A percentile compares a stretch with the other conserved stretches of the same genome.
These are phyloP conservation scores for Fusarium pseudograminearum DNA, from an alignment of 2,329 filamentous ascomycete species.

Conservation along the genomic window DNA sequence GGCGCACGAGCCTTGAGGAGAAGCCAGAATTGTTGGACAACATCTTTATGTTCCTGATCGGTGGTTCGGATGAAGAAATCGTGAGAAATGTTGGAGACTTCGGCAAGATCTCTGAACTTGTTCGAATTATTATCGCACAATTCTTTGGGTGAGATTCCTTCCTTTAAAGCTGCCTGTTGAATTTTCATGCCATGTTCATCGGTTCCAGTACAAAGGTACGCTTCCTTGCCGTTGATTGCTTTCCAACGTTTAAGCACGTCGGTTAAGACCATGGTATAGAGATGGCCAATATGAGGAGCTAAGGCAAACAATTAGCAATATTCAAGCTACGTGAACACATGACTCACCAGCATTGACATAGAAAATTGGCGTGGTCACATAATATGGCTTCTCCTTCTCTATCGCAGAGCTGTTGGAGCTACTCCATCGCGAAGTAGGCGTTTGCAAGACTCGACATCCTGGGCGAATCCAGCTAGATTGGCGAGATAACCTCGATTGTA, in stretches of 20 bases:
- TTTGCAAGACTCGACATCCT: constrained; percentile 45
- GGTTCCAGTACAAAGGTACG: constrained; percentile 88
- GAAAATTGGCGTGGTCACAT: constrained; percentile 96
- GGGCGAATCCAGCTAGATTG: constrained; percentile 47
- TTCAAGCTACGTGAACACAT: accelerated
- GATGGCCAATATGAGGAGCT: constrained; percentile 94
- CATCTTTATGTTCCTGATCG: constrained; percentile 81
- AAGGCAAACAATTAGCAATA: not conserved
- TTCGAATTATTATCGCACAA: constrained; percentile 89
- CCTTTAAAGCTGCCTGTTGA: constrained; percentile 82
- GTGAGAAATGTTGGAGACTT: constrained; percentile 75
- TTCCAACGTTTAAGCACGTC: constrained; percentile 96
- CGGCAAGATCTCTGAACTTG: constrained; percentile 81
- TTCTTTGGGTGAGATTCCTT: constrained; percentile 78
- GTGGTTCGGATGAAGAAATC: constrained; percentile 95
- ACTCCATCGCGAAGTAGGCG: constrained; percentile 48
- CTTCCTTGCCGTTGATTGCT: constrained; percentile 75
- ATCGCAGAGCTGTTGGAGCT: constrained; percentile 48
- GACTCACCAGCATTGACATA: constrained; percentile 91
- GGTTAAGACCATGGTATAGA: constrained; percentile 91
- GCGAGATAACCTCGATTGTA: constrained; percentile 31
- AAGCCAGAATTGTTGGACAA: constrained; percentile 91
- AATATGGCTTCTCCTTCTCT: constrained; percentile 85
- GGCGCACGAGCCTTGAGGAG: constrained; percentile 68
- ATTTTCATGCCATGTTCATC: constrained; percentile 99